Percentiles rank a stretch among this genome's conserved stretches.
These are phyloP conservation scores for Mollisiaceae sp. DNA, from an alignment of 2,329 filamentous ascomycete species.

Conservation along the genomic window DNA sequence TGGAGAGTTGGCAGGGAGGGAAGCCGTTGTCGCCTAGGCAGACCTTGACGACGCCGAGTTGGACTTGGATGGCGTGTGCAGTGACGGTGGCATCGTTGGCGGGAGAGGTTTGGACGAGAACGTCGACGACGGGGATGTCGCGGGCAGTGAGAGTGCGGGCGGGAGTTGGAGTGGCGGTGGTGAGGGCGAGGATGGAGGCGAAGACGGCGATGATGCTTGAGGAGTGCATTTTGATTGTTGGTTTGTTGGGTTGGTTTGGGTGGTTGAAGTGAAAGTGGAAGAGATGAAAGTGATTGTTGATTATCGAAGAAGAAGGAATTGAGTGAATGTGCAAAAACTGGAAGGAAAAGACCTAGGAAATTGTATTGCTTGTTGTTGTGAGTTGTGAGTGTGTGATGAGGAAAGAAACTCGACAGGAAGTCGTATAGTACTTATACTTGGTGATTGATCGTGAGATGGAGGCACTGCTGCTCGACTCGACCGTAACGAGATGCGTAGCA, in stretches of 20 bases:
- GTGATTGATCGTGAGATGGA: background rate
- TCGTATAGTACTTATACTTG: conserved; percentile 9
- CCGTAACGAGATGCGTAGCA: background rate
- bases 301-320: conserved; percentile 7
- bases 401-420: conserved; percentile 5
- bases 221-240: conserved; percentile 14
- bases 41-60: conserved; percentile 11
- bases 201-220: conserved; percentile 17
- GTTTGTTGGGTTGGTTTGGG: background rate
- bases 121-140: conserved; percentile 9
- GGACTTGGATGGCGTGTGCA: conserved; percentile 11
- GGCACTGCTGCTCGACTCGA: background rate
- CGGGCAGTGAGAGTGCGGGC: background rate
- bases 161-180: conserved; percentile 9
- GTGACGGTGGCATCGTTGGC: conserved; percentile 11
- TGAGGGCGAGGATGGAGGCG: conserved; percentile 11
- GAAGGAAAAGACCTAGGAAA: conserved; percentile 15
- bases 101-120: conserved; percentile 13
- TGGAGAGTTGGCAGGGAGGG: conserved; percentile 11
- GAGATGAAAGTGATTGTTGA: conserved; percentile 1
- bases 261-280: background rate
- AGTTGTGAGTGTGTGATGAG: conserved; percentile 15
- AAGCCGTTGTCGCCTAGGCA: conserved; percentile 10
- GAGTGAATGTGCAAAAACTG: conserved; percentile 10
- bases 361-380: conserved; percentile 5